A percentile compares a stretch with the other conserved stretches of the same genome.
phyloP scores from a whole-genome alignment of 345 rosid species.

The Arabidopsis arenosa region DNA sequence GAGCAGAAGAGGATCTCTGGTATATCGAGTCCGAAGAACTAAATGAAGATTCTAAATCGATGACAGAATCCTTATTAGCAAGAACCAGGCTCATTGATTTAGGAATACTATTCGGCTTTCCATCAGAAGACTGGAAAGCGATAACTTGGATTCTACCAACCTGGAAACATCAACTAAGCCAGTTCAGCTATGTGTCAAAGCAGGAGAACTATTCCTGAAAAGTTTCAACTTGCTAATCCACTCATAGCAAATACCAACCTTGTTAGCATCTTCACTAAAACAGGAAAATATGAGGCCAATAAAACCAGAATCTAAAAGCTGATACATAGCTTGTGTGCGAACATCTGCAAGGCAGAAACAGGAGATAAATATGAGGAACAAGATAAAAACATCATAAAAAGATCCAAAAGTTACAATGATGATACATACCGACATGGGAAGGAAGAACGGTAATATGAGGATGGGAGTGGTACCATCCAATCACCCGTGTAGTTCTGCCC shows the following conservation, averaged over 20 bases:
- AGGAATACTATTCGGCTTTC: constrained; percentile 63
- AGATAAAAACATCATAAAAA: neutral
- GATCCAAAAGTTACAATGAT: neutral
- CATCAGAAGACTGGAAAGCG: constrained; percentile 96
- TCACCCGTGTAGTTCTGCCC: constrained; percentile 88
- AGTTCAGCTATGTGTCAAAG: neutral
- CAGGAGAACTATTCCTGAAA: neutral
- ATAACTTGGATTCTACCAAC: constrained; percentile 97
- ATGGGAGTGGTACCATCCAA: constrained; percentile 99
- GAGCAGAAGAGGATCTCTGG: constrained; percentile 55
- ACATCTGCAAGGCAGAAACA: constrained; percentile 70
- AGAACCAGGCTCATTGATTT: constrained; percentile 59
- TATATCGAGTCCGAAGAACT: constrained; percentile 63
- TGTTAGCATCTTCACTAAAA: constrained; percentile 86
- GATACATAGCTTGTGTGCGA: constrained; percentile 98
- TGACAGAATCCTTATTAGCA: constrained; percentile 58
- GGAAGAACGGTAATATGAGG: constrained; percentile 99
- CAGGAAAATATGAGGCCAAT: constrained; percentile 95
- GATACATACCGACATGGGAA: constrained; percentile 87
- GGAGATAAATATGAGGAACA: constrained; percentile 11
- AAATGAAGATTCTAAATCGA: constrained; percentile 78
- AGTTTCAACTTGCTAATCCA: neutral
- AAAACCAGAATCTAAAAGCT: constrained; percentile 95
- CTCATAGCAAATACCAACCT: constrained; percentile 53
- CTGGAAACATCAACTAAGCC: constrained; percentile 49